phyloP scores from a whole-genome alignment of 208 protist species.

The Trypanosoma cruzi region DNA sequence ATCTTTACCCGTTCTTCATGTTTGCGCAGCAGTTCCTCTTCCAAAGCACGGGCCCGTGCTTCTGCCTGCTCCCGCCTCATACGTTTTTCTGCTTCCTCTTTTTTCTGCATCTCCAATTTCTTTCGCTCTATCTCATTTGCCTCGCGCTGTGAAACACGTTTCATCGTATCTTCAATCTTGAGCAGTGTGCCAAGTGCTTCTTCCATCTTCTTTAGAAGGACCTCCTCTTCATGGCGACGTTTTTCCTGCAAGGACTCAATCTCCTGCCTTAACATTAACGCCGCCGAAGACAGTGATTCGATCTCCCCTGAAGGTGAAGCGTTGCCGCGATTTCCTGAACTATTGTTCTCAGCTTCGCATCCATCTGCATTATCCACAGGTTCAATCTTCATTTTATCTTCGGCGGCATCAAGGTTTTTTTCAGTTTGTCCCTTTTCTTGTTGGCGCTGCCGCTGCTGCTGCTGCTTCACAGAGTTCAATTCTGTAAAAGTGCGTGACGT shows the following conservation, averaged over 20 bases:
- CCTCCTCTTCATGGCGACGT: constrained; percentile 23
- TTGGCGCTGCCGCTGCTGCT: too few relatives aligned
- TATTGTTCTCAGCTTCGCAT: neutral
- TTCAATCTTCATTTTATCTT: constrained; percentile 14
- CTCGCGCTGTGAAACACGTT: constrained; percentile 27
- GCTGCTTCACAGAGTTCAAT: neutral
- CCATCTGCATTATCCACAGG: neutral
- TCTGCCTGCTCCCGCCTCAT: constrained; percentile 39
- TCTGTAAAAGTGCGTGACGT: neutral
- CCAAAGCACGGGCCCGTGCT: constrained; percentile 44
- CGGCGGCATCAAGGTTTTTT: constrained; percentile 27
- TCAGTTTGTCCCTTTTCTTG: neutral
- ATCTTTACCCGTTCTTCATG: constrained; percentile 50
- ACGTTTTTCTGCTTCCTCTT: constrained; percentile 23
- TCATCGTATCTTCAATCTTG: constrained; percentile 42
- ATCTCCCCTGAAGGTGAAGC: constrained; percentile 19
- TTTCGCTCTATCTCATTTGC: constrained; percentile 17
- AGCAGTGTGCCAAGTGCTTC: constrained; percentile 24
- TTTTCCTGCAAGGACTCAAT: constrained; percentile 29
- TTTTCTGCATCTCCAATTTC: constrained; percentile 22
- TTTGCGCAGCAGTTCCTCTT: constrained; percentile 53
- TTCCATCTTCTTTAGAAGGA: constrained; percentile 28
- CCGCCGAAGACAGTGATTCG: constrained; percentile 32
- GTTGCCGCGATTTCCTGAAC: neutral
- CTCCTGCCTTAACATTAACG: constrained; percentile 27